Conservation (phyloP, 2,329 filamentous ascomycete species). For the Microcyclosporella mali region DNA sequence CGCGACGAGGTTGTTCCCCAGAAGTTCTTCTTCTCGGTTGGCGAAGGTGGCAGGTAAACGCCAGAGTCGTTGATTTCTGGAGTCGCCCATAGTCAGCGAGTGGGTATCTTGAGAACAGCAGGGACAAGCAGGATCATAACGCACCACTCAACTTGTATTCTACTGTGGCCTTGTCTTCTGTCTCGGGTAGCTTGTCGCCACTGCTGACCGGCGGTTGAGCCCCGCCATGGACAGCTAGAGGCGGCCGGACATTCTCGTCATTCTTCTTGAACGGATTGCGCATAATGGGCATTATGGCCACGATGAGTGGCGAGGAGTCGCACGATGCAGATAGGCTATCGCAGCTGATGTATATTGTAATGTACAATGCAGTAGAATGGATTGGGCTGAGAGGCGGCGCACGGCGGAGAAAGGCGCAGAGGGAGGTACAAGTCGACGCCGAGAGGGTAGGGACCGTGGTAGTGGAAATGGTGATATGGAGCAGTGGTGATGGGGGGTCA, state of each 20-base stretch:
- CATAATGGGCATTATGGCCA: slow-evolving; percentile 32
- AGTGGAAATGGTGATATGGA: too few relatives aligned
- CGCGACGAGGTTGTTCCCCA: slow-evolving; percentile 55
- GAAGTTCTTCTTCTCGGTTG: slow-evolving; percentile 73
- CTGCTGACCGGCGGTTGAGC: slow-evolving; percentile 11
- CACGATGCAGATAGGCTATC: neutral
- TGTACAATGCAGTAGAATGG: neutral
- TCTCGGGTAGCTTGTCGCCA: slow-evolving; percentile 32
- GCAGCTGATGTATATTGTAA: neutral
- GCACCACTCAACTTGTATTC: slow-evolving; percentile 50
- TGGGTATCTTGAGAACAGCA: neutral
- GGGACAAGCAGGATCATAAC: slow-evolving; percentile 19
- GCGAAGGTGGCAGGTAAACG: slow-evolving; percentile 92
- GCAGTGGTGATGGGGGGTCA: neutral
- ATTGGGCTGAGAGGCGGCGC: too few relatives aligned
- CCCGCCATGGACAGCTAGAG: slow-evolving; percentile 9
- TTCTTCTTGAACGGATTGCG: slow-evolving; percentile 35
- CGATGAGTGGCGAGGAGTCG: neutral
- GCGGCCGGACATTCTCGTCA: slow-evolving; percentile 31
- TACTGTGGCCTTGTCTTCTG: slow-evolving; percentile 36
- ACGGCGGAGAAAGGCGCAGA: too few relatives aligned
- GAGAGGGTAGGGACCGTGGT: neutral
- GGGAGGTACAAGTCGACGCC: neutral
- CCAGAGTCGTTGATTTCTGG: slow-evolving; percentile 93
- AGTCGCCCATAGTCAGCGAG: slow-evolving; percentile 3